Conservation (phyloP, 192 early-diverging fungal genomes). For the Martensiomyces pterosporus region DNA sequence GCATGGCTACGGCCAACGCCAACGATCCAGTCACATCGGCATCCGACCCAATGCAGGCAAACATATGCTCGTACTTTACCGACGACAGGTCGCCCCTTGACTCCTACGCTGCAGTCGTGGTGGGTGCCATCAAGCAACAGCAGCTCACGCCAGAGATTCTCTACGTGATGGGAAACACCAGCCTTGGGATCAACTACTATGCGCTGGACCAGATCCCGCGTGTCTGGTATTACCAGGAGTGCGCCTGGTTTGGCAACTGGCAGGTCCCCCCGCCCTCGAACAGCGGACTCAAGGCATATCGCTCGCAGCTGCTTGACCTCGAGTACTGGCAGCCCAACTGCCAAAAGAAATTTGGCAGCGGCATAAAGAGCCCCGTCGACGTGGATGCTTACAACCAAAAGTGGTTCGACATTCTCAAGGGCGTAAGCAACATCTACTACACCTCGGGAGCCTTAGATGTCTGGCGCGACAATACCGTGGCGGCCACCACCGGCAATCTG, state of each 20-base stretch:
- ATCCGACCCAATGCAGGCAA: background rate
- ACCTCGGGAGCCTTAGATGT: constrained; percentile 53
- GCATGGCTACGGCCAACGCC: constrained; percentile 1
- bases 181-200: constrained; percentile 4
- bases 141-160: background rate
- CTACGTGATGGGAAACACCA: background rate
- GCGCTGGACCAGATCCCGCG: constrained; percentile 6
- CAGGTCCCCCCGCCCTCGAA: constrained; percentile 23
- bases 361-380: background rate
- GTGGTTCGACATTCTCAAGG: background rate
- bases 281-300: constrained; percentile 13
- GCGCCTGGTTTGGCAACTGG: constrained; percentile 54
- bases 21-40: constrained; percentile 1
- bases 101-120: no score
- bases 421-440: constrained; percentile 41
- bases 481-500: background rate
- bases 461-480: constrained; percentile 20
- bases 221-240: constrained; percentile 52
- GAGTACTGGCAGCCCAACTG: constrained; percentile 5
- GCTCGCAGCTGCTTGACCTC: constrained; percentile 2
- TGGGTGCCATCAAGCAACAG: no score
- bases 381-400: constrained; percentile 1
- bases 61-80: constrained; percentile 5
- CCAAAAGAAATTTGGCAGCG: constrained; percentile 1
- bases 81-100: background rate